A percentile compares a stretch with the other conserved stretches of the same genome.
phyloP scores from a whole-genome alignment of 257 asterid genomes.

The Striga asiatica region DNA sequence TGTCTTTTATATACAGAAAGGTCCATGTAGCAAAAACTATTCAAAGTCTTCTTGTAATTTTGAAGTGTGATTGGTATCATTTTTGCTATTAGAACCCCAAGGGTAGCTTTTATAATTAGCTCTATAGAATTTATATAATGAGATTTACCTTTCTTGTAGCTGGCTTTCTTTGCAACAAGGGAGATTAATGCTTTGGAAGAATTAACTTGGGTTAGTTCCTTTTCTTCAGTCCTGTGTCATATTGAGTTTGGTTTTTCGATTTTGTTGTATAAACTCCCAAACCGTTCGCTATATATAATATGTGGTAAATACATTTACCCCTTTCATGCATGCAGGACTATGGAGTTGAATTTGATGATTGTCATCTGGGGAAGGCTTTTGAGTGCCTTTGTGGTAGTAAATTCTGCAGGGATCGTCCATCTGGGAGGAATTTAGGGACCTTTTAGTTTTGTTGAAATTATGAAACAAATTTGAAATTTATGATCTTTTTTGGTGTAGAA shows the following conservation, averaged over 20 bases:
- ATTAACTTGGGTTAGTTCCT: conserved; percentile 48
- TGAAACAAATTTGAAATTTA: not conserved
- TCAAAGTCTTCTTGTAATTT: too few species aligned
- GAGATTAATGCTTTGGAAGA: conserved; percentile 49
- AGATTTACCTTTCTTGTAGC: conserved; percentile 23
- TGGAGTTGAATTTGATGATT: conserved; percentile 35
- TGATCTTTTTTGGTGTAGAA: not conserved
- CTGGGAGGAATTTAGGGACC: conserved; percentile 17
- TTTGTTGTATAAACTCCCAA: not conserved
- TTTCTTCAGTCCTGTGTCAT: not conserved
- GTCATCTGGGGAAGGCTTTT: conserved; percentile 33
- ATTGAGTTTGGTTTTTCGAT: not conserved
- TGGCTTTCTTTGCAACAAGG: conserved; percentile 54
- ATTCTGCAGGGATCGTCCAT: conserved; percentile 30
- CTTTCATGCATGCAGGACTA: conserved; percentile 36
- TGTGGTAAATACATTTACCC: not conserved
- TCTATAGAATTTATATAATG: not conserved
- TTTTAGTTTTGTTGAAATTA: not conserved
- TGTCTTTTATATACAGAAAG: too few species aligned
- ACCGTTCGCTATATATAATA: not conserved
- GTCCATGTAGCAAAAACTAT: too few species aligned
- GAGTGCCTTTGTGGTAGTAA: conserved; percentile 38
- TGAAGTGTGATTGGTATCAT: too few species aligned
- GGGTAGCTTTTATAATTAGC: too few species aligned
- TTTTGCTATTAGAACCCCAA: too few species aligned